phyloP scores from a whole-genome alignment of 2,329 filamentous ascomycete species.

The Talaromyces atroroseus region DNA sequence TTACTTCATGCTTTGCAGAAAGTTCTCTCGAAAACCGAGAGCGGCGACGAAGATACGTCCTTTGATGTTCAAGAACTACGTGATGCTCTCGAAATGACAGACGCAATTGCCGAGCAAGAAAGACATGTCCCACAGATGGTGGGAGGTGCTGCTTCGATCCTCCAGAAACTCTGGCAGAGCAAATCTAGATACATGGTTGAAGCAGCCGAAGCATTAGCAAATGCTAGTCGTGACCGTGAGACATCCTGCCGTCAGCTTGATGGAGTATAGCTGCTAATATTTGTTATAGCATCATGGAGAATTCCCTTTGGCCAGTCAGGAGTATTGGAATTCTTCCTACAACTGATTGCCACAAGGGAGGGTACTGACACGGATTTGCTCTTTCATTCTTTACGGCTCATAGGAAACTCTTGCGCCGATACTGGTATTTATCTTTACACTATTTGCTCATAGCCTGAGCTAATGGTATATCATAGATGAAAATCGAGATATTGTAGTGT shows the following conservation, averaged over 20 bases:
- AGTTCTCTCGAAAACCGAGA: slow-evolving; percentile 19
- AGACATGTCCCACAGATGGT: slow-evolving; percentile 20
- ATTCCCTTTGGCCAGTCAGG: slow-evolving; percentile 34
- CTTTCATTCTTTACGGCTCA: slow-evolving; percentile 37
- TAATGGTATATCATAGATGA: slow-evolving; percentile 30
- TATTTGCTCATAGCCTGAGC: neutral
- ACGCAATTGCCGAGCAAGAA: slow-evolving; percentile 21
- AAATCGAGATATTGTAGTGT: slow-evolving; percentile 36
- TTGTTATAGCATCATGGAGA: slow-evolving; percentile 33
- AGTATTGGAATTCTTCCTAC: slow-evolving; percentile 39
- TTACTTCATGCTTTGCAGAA: slow-evolving; percentile 31
- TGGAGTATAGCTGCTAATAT: slow-evolving; percentile 11
- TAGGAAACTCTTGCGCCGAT: slow-evolving; percentile 44
- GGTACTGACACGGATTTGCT: slow-evolving; percentile 27
- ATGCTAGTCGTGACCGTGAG: slow-evolving; percentile 41
- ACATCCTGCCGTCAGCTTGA: slow-evolving; percentile 7
- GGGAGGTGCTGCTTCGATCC: slow-evolving; percentile 22
- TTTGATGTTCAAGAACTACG: slow-evolving; percentile 26
- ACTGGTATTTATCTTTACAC: slow-evolving; percentile 25
- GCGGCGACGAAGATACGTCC: slow-evolving; percentile 19
- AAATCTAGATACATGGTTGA: slow-evolving; percentile 30
- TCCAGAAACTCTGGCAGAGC: slow-evolving; percentile 34
- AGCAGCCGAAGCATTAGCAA: slow-evolving; percentile 35
- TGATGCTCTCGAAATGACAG: slow-evolving; percentile 25
- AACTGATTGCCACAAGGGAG: slow-evolving; percentile 29